Evolutionary conservation across 2,329 filamentous ascomycete species (phyloP).

Genomic region (Acrodontium crateriforme): DNA sequence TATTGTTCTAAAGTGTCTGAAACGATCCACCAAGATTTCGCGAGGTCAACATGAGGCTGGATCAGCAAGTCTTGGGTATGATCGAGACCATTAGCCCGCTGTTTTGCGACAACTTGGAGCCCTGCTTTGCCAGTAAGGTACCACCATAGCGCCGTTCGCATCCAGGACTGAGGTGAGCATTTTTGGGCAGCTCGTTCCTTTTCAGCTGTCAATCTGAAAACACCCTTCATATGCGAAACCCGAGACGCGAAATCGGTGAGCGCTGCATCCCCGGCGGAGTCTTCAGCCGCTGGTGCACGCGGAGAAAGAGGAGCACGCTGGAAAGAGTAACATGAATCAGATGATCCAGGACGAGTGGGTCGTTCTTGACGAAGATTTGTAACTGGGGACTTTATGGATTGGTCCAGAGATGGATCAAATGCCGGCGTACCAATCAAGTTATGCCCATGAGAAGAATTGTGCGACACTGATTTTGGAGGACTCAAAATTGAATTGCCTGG

Average conservation of each 20-base stretch:
- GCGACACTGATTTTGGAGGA: no score
- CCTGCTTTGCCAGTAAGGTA: conserved; percentile 68
- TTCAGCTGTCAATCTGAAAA: conserved; percentile 69
- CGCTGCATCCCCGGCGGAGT: conserved; percentile 47
- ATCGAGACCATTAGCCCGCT: conserved; percentile 32
- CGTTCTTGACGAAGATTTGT: conserved; percentile 12
- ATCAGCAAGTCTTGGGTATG: conserved; percentile 41
- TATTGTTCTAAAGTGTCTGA: conserved; percentile 25
- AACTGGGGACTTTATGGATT: no score
- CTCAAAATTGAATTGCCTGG: no score
- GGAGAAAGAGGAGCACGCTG: conserved; percentile 12
- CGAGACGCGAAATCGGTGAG: conserved; percentile 56
- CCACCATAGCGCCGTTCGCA: conserved; percentile 73
- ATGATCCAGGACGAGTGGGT: conserved; percentile 9
- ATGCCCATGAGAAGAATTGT: background rate
- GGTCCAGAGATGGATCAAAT: no score
- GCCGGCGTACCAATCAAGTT: no score
- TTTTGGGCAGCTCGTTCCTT: conserved; percentile 51
- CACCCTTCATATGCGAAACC: conserved; percentile 57
- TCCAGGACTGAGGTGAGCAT: conserved; percentile 44
- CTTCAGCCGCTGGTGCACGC: conserved; percentile 10
- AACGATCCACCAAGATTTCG: conserved; percentile 73
- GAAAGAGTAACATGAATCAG: conserved; percentile 8
- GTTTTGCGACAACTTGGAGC: conserved; percentile 54
- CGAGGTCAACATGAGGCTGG: conserved; percentile 73